Evolutionary conservation across 2,329 filamentous ascomycete genomes (phyloP), one percentile per base, ranked within the genome.

Genomic region (Scedosporium aurantiacum): DNA sequence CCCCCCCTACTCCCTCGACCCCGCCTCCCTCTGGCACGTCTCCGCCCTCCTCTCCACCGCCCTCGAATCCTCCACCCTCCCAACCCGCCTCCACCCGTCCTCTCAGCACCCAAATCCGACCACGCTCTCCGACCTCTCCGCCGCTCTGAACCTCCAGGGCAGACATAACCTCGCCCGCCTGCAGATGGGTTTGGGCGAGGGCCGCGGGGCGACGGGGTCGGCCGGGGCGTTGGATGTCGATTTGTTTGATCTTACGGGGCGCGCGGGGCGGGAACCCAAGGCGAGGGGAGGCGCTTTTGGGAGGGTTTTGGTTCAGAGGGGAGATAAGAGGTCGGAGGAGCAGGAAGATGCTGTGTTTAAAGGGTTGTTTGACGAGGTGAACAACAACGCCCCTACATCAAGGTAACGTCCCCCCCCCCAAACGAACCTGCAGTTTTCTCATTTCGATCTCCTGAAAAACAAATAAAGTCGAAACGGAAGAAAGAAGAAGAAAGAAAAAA

Each of bases 151-250:
- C 66, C 80, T 84, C 32, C 86, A 88, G 62, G 90, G 90, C n/a
- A 88, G 85, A 63, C 90, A 92, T 68, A 88, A 84, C 27, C 85
- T 97, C 40, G 90, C 88, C 5, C 86, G 87, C 63, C 77, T 96
- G 57, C 82, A 85, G 62, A 84, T 95, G 76, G 85, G 82, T 58
- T 75, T 90, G 63, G 69, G 74, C 4, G 45, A 23, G 25, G 58
- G 37, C 3, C 56, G 58, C 6, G 58, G 27, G 8, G 58, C 14
- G 64, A 67, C 7, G 65, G 63, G 21, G 67, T 66, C 5, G 68
- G 69, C 6, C 4, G 65, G 66, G 2, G 67, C 67, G 2, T 65
- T 70, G 47, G 68, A 69, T 54, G 27, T 65, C 12, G 61, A 65
- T 25, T 37, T 65, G 41, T 62, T 65, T 14, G 61, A 63, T 50